Evolutionary conservation across 768 basidiomycete species (phyloP), one percentile per base, ranked within the genome.

Genomic region (Mycena maculata): DNA sequence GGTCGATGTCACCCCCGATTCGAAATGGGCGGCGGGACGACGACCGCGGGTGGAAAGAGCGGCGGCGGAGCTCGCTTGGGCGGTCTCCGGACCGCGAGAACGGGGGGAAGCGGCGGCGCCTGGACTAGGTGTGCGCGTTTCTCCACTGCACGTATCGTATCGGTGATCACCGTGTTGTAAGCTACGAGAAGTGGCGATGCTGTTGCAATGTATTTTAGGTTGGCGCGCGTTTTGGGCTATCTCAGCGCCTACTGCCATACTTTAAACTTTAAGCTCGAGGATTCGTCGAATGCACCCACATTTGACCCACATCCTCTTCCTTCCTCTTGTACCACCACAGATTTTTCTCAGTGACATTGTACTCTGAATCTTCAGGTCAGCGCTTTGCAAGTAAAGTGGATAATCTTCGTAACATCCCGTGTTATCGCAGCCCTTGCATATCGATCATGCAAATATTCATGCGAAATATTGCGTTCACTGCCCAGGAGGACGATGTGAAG

Each of bases 71-170:
- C 80, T 73, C 75, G 76, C 36, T 76, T 75, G 56, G 73, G 73
- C 61, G 79, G 78, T 65, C 63, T 65, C 20, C 65, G 50, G 62
- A 69, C 62, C 53, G 61, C 12, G 76, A 76, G 42, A 74, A 81
- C 65, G 76, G 80, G 48, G 87, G 85, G 42, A 90, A 90, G 71
- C 85, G 88, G 67, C 81, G 88, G 72, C 85, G 88, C 63, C 70
- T 89, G 69, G 87, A 88, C 69, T 88, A 80, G 79, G 65, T 67
- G 52, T 66, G 61, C 60, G 41, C 42, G 25, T 67, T 67, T 36
- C 52, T 58, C 41, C 55, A 50, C 41, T 61, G 52, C 30, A 45
- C 44, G 41, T 64, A 52, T 64, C 42, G 31, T 68, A 64, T 62
- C 61, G 61, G 55, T 67, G 59, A 69, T 62, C 47, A 57, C 60